Conservation (phyloP, 371 early-diverging fungal species). For the Rhizopus sp. region DNA sequence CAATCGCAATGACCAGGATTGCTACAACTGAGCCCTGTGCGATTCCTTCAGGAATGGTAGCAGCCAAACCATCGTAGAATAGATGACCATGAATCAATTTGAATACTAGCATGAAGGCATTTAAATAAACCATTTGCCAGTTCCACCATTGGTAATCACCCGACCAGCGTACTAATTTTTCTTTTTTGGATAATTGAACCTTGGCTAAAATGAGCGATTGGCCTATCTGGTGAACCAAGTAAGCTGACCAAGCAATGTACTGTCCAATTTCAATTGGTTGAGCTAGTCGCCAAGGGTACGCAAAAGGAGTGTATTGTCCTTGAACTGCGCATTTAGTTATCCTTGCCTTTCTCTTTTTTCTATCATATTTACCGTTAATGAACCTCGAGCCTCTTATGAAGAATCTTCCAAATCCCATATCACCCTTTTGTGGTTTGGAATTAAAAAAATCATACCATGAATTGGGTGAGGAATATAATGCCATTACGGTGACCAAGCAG, state of each 20-base stretch:
- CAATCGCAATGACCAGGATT: slow-evolving; percentile 38
- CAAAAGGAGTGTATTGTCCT: slow-evolving; percentile 46
- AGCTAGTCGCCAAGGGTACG: slow-evolving; percentile 41
- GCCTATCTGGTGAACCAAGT: slow-evolving; percentile 36
- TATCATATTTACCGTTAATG: slow-evolving; percentile 24
- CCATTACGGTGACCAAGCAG: slow-evolving; percentile 10
- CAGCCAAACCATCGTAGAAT: slow-evolving; percentile 43
- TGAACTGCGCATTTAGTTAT: neutral
- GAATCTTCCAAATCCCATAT: slow-evolving; percentile 46
- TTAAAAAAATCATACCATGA: slow-evolving; percentile 40
- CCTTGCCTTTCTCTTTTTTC: neutral
- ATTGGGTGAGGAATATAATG: slow-evolving; percentile 21
- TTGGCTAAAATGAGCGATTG: slow-evolving; percentile 39
- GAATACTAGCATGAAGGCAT: slow-evolving; percentile 33
- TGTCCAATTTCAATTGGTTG: slow-evolving; percentile 24
- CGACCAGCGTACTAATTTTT: slow-evolving; percentile 26
- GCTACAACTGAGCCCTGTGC: slow-evolving; percentile 44
- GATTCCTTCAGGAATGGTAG: slow-evolving; percentile 42
- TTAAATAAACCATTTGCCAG: slow-evolving; percentile 46
- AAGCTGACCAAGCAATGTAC: slow-evolving; percentile 32
- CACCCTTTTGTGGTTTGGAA: slow-evolving; percentile 38
- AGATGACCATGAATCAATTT: slow-evolving; percentile 38
- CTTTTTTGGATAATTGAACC: slow-evolving; percentile 24
- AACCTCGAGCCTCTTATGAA: slow-evolving; percentile 39
- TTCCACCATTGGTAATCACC: slow-evolving; percentile 43